Evolutionary conservation across 306 rosid species (phyloP).

Genomic region (Cucurbita pepo): DNA sequence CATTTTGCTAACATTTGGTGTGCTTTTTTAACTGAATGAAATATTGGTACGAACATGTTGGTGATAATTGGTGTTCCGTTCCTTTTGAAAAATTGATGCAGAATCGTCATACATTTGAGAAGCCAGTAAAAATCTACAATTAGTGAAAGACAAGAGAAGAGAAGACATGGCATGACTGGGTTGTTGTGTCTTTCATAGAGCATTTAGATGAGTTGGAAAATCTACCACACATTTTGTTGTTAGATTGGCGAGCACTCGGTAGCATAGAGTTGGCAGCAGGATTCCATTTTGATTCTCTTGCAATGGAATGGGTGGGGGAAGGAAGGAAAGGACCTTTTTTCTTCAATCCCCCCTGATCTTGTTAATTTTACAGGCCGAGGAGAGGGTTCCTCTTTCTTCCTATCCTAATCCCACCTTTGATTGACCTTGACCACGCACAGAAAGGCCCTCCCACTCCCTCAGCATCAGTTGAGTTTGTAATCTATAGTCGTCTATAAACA

Average conservation of each 20-base stretch:
- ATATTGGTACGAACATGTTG: background rate
- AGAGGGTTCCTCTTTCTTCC: background rate
- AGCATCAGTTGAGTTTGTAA: conserved; percentile 10
- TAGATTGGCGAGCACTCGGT: conserved; percentile 22
- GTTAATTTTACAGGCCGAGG: background rate
- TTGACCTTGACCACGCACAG: background rate
- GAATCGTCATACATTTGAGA: conserved; percentile 82
- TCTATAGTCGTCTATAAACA: background rate
- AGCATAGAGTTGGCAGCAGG: conserved; percentile 30
- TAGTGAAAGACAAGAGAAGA: conserved; percentile 22
- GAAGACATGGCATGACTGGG: background rate
- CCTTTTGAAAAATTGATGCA: conserved; percentile 23
- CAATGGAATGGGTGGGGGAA: conserved; percentile 19
- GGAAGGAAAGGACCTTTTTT: conserved; percentile 1
- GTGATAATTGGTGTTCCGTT: background rate
- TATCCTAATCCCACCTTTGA: background rate
- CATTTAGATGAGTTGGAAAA: conserved; percentile 22
- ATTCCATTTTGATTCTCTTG: conserved; percentile 39
- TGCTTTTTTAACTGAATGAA: background rate
- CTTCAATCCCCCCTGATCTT: conserved; percentile 8
- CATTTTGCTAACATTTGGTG: background rate
- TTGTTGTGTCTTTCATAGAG: conserved; percentile 5
- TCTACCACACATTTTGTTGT: conserved; percentile 15
- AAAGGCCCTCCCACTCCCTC: conserved; percentile 6
- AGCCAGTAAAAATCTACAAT: conserved; percentile 86